phyloP scores from a whole-genome alignment of 495 filamentous ascomycete species.

The Tuber borchii region DNA sequence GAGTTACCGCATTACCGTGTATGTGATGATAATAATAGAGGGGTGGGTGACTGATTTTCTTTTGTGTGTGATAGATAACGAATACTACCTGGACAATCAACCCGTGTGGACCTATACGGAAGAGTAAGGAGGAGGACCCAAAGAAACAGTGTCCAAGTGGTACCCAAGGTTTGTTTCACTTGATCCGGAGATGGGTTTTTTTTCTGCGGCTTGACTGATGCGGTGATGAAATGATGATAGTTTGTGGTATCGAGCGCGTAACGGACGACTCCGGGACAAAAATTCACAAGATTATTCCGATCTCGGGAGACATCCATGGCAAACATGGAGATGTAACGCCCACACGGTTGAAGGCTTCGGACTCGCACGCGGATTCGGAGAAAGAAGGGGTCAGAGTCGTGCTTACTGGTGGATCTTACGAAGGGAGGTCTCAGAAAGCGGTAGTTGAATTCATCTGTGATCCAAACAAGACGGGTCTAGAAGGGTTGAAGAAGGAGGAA shows the following conservation, averaged over 20 bases:
- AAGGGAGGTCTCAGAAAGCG: constrained; percentile 56
- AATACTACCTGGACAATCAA: constrained; percentile 90
- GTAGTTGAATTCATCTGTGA: constrained; percentile 83
- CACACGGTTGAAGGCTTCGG: constrained; percentile 55
- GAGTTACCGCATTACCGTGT: constrained; percentile 3
- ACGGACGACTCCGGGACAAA: constrained; percentile 48
- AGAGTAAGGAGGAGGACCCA: constrained; percentile 47
- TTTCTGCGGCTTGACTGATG: constrained; percentile 1
- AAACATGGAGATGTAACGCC: constrained; percentile 56
- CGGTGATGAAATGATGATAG: constrained; percentile 45
- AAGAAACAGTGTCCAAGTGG: constrained; percentile 56
- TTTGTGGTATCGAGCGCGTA: constrained; percentile 67
- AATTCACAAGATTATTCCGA: constrained; percentile 55
- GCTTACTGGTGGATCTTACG: constrained; percentile 61
- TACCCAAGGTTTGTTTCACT: constrained; percentile 51
- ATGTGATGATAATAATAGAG: background rate
- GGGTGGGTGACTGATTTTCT: background rate
- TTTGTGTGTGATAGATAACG: constrained; percentile 27
- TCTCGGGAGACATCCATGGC: constrained; percentile 61
- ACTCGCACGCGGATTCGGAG: constrained; percentile 53
- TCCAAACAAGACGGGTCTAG: constrained; percentile 58
- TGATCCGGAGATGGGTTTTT: background rate
- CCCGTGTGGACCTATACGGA: constrained; percentile 62
- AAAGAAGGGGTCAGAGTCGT: constrained; percentile 65
- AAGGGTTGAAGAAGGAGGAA: constrained; percentile 52